Conservation (phyloP, 306 rosid genomes). For the Castanea crenata region DNA sequence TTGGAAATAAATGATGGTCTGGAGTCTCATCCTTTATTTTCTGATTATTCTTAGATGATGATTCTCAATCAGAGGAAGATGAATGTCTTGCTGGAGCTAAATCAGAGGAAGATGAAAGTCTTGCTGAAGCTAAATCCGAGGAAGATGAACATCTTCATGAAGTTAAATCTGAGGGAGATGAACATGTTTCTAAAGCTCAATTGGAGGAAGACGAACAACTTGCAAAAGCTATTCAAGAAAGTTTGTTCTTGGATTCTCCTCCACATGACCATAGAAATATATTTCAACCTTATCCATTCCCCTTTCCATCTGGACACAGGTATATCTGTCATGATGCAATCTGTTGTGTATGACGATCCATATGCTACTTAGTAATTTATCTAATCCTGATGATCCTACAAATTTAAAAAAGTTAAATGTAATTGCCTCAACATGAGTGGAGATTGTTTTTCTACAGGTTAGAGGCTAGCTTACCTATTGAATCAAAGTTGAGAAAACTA, state of each 20-base stretch:
- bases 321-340: conserved; percentile 32
- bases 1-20: background rate
- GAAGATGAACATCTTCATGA: conserved; percentile 32
- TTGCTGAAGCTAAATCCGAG: conserved; percentile 25
- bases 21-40: conserved; percentile 18
- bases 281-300: conserved; percentile 54
- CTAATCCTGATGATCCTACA: background rate
- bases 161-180: conserved; percentile 48
- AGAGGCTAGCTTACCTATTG: background rate
- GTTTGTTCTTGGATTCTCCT: conserved; percentile 59
- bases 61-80: conserved; percentile 55
- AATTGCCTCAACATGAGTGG: background rate
- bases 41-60: conserved; percentile 43
- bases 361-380: background rate
- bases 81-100: conserved; percentile 26
- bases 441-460: background rate
- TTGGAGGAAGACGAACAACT: conserved; percentile 93
- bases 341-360: background rate
- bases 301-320: conserved; percentile 70
- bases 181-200: conserved; percentile 49
- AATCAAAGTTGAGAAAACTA: background rate
- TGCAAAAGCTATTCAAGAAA: conserved; percentile 92
- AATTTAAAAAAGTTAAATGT: background rate
- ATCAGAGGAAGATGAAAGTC: conserved; percentile 42
- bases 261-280: conserved; percentile 48